Conservation (phyloP, 2,329 filamentous ascomycete species). For the Aspergillus flavus region DNA sequence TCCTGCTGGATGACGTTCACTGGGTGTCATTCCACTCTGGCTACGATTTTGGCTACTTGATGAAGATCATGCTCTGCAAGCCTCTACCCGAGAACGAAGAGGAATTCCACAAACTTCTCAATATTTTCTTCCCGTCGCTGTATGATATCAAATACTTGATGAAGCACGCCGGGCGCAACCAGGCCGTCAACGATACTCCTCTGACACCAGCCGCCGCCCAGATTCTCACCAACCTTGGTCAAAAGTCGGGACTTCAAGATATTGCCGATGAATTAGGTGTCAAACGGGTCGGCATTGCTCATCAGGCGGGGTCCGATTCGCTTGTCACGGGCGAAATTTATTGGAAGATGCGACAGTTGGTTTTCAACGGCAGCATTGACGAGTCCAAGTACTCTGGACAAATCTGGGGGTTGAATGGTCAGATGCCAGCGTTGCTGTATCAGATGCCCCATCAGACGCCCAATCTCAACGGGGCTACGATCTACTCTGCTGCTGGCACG, state of each 20-base stretch:
- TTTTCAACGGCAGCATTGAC: conserved; percentile 81
- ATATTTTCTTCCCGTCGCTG: conserved; percentile 87
- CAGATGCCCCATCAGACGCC: conserved; percentile 53
- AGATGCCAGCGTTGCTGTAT: conserved; percentile 57
- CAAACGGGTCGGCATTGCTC: conserved; percentile 81
- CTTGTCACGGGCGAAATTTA: conserved; percentile 92
- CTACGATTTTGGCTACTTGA: conserved; percentile 96
- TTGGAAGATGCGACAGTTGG: conserved; percentile 86
- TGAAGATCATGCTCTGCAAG: conserved; percentile 85
- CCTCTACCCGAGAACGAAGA: conserved; percentile 85
- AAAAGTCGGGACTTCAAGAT: conserved; percentile 89
- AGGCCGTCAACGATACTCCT: conserved; percentile 65
- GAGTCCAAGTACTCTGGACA: conserved; percentile 80
- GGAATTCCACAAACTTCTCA: conserved; percentile 85
- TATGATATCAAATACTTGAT: conserved; percentile 98
- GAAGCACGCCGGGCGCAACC: conserved; percentile 78
- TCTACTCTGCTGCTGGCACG: conserved; percentile 52
- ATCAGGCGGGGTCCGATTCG: conserved; percentile 92
- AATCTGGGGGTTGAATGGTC: conserved; percentile 87
- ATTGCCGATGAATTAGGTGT: conserved; percentile 92
- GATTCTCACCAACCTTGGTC: conserved; percentile 81
- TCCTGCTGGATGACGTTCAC: conserved; percentile 82
- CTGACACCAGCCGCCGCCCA: conserved; percentile 67
- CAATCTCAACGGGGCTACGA: conserved; percentile 57
- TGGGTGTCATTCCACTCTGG: conserved; percentile 98